A percentile compares a stretch with the other conserved stretches of the same genome.
These are phyloP conservation scores for Penicillium egyptiacum DNA, from an alignment of 495 filamentous ascomycete genomes.

Conservation along the genomic window DNA sequence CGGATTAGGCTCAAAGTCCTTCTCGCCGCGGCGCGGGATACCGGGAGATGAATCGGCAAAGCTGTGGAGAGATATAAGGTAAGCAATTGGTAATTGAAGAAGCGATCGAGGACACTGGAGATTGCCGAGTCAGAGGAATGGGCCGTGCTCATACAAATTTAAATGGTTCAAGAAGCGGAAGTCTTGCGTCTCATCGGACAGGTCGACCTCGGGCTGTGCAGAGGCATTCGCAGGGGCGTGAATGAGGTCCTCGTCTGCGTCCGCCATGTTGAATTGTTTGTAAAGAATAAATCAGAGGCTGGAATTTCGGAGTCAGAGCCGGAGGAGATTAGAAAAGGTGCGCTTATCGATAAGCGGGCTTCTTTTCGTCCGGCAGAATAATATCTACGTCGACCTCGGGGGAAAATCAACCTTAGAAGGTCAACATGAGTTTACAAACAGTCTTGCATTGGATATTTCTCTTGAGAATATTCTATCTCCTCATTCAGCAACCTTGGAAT, in stretches of 20 bases:
- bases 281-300: not conserved
- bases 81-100: slow-evolving; percentile 9
- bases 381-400: not conserved
- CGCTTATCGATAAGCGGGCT: slow-evolving; percentile 19
- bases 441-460: no score
- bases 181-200: slow-evolving; percentile 84
- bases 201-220: slow-evolving; percentile 56
- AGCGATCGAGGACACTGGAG: not conserved
- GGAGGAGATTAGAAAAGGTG: slow-evolving; percentile 7
- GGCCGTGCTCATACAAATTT: slow-evolving; percentile 46
- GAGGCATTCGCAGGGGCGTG: slow-evolving; percentile 29
- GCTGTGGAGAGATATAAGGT: slow-evolving; percentile 24
- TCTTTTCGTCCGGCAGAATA: not conserved
- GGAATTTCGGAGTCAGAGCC: slow-evolving; percentile 3
- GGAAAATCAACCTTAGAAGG: no score
- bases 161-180: slow-evolving; percentile 71
- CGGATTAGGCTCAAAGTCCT: slow-evolving; percentile 93
- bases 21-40: slow-evolving; percentile 80
- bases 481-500: not conserved
- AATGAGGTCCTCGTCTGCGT: slow-evolving; percentile 50
- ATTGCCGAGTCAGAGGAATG: not conserved
- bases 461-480: not conserved
- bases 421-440: no score
- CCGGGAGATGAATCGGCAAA: slow-evolving; percentile 36
- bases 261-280: slow-evolving; percentile 40